Conservation (phyloP, 2,329 filamentous ascomycete genomes). For the Endocalyx cinctus region DNA sequence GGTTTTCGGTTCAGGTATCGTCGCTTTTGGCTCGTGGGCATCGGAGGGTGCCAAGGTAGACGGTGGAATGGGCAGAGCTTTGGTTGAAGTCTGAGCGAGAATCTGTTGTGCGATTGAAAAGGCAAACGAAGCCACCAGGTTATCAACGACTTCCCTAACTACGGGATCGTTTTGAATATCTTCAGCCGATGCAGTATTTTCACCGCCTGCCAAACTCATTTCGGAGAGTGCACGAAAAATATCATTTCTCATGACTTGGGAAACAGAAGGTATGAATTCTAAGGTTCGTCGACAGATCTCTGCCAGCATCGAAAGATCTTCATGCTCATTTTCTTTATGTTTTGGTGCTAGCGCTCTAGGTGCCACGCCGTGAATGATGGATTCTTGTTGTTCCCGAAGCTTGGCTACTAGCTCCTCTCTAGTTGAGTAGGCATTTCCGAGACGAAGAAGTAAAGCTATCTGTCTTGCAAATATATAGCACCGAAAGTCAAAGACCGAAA, state of each 20-base stretch:
- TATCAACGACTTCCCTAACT: conserved; percentile 58
- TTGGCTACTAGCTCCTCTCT: conserved; percentile 58
- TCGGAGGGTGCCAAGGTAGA: conserved; percentile 45
- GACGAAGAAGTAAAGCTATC: conserved; percentile 71
- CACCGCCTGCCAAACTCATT: conserved; percentile 29
- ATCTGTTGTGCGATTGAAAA: conserved; percentile 74
- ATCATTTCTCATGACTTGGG: conserved; percentile 75
- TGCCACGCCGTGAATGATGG: conserved; percentile 53
- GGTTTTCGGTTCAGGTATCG: conserved; percentile 64
- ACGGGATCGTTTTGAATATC: too few relatives aligned
- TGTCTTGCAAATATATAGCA: conserved; percentile 92
- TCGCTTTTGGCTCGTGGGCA: conserved; percentile 54
- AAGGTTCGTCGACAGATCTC: conserved; percentile 81
- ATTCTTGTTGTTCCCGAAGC: conserved; percentile 58
- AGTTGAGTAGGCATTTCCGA: conserved; percentile 69
- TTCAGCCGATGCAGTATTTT: conserved; percentile 21
- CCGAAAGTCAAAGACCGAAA: conserved; percentile 92
- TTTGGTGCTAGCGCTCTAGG: conserved; percentile 45
- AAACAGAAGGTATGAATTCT: conserved; percentile 77
- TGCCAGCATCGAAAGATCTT: conserved; percentile 75
- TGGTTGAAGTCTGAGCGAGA: conserved; percentile 68
- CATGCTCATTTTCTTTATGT: conserved; percentile 53
- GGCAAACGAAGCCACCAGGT: conserved; percentile 71
- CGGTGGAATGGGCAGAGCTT: conserved; percentile 61
- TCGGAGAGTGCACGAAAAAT: conserved; percentile 58